Evolutionary conservation across 371 early-diverging fungal species (phyloP).

Genomic region (Umbelopsis sp.): DNA sequence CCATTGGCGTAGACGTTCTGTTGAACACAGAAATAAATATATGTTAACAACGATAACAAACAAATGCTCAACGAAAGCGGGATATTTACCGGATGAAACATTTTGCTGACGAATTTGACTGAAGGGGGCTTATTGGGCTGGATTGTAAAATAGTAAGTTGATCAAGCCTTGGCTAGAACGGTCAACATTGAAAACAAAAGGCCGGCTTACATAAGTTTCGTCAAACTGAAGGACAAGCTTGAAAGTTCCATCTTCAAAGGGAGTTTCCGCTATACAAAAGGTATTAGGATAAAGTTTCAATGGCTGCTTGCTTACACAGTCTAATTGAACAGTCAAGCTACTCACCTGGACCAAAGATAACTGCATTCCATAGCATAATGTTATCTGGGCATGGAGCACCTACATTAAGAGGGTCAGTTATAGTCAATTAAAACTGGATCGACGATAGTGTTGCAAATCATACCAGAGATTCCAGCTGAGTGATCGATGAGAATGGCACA

Average conservation of each 20-base stretch:
- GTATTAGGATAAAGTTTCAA: not conserved
- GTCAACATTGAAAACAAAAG: not conserved
- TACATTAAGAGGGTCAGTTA: conserved; percentile 53
- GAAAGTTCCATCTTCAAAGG: conserved; percentile 99
- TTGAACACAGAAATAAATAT: not conserved
- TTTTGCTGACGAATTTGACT: conserved; percentile 94
- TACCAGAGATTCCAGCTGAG: conserved; percentile 56
- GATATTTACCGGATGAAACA: conserved; percentile 90
- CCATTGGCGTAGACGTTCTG: conserved; percentile 98
- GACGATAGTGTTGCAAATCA: not conserved
- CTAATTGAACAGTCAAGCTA: not conserved
- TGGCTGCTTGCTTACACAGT: not conserved
- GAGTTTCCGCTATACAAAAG: conserved; percentile 82
- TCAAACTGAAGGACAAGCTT: conserved; percentile 96
- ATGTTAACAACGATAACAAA: not conserved
- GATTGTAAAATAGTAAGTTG: not conserved
- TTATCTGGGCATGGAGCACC: conserved; percentile 97
- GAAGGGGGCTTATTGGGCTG: conserved; percentile 98
- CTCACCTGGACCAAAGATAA: conserved; percentile 96
- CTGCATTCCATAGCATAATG: conserved; percentile 96
- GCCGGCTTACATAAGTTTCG: conserved; percentile 79
- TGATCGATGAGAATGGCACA: conserved; percentile 13
- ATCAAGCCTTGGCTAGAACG: not conserved
- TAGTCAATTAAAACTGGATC: not conserved
- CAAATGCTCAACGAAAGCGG: not conserved